These are phyloP conservation scores for Coelastrella sp. DNA, from an alignment of 139 green algal genomes.

Conservation along the genomic window DNA sequence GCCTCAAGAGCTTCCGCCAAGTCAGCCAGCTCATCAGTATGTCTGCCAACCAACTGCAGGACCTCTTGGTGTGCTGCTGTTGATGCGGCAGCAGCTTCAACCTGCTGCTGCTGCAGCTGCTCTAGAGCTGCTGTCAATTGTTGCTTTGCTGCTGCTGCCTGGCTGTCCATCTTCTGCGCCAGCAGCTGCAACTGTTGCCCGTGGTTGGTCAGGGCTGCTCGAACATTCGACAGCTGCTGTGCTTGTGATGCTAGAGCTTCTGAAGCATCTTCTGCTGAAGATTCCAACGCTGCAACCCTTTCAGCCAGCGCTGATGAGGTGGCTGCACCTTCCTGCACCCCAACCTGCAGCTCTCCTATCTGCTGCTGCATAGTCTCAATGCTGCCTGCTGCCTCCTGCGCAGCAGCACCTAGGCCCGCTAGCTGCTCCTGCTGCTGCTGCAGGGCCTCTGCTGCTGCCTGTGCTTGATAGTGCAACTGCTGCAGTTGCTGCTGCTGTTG, in stretches of 20 bases:
- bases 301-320: not conserved
- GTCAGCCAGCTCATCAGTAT: constrained; percentile 25
- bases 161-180: constrained; percentile 7
- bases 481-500: constrained; percentile 11
- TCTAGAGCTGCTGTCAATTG: constrained; percentile 1
- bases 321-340: not conserved
- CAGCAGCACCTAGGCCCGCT: not conserved
- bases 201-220: not conserved
- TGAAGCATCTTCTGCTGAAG: constrained; percentile 9
- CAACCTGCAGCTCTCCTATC: not conserved
- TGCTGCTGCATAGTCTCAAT: not conserved
- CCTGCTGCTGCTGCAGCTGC: not conserved
- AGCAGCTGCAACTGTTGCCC: constrained; percentile 30
- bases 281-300: not conserved
- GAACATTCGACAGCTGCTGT: not conserved
- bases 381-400: not conserved
- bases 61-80: not conserved
- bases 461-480: not conserved
- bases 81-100: not conserved
- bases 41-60: not conserved
- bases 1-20: not conserved
- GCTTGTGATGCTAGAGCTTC: not conserved
- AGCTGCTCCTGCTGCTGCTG: constrained; percentile 35
- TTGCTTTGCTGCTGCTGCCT: constrained; percentile 13
- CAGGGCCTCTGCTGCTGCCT: not conserved